Conservation (phyloP, 495 filamentous ascomycete species). For the Trichoderma reesei region DNA sequence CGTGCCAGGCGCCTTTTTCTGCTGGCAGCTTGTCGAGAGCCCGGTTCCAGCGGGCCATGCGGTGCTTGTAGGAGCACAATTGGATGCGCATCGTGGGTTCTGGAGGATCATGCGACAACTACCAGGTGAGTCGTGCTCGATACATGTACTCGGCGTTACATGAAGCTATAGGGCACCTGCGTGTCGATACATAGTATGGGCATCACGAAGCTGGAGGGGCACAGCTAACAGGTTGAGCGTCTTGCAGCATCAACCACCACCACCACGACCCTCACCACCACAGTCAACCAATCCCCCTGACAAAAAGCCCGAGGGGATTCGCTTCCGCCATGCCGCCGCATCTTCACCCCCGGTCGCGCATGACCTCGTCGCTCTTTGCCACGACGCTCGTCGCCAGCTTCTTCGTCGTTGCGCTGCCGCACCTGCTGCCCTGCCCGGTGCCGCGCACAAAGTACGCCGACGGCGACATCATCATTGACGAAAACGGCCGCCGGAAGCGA, state of each 20-base stretch:
- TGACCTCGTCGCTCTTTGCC: slow-evolving; percentile 86
- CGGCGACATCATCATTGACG: slow-evolving; percentile 45
- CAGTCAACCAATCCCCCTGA: slow-evolving; percentile 9
- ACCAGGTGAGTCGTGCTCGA: neutral
- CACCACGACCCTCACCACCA: neutral
- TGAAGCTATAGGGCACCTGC: too few species aligned
- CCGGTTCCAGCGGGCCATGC: neutral
- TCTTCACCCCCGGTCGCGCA: slow-evolving; percentile 85
- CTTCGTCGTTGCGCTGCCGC: slow-evolving; percentile 81
- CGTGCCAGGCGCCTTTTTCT: slow-evolving; percentile 1
- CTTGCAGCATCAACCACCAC: neutral
- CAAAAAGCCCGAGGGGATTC: slow-evolving; percentile 10
- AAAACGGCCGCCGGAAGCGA: slow-evolving; percentile 41
- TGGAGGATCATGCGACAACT: neutral
- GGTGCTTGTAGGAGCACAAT: neutral
- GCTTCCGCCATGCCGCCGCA: slow-evolving; percentile 61
- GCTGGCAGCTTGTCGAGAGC: neutral
- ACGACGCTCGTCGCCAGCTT: slow-evolving; percentile 88
- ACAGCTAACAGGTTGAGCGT: neutral
- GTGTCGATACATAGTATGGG: too few species aligned
- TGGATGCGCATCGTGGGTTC: neutral
- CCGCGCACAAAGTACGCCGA: slow-evolving; percentile 66
- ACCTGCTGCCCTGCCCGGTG: slow-evolving; percentile 87
- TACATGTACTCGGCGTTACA: neutral
- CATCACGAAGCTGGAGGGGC: neutral